phyloP scores from a whole-genome alignment of 2,329 filamentous ascomycete species.

The Epichloe brachyelytri region DNA sequence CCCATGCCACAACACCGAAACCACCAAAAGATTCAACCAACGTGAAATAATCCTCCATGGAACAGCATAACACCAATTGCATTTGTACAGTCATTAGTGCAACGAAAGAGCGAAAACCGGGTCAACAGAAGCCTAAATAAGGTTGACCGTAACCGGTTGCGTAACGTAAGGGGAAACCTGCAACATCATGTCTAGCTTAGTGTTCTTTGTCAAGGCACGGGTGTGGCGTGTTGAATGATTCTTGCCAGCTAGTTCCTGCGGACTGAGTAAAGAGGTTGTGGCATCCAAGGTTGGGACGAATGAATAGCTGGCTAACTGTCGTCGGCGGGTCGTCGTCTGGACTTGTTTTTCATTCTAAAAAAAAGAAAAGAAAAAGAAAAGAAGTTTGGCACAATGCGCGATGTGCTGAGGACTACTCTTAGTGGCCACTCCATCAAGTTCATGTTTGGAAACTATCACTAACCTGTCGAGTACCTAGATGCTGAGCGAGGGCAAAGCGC shows the following conservation, averaged over 20 bases:
- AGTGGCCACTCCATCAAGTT: not conserved
- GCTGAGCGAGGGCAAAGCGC: conserved; percentile 22
- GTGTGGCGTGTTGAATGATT: not conserved
- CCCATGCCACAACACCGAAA: not conserved
- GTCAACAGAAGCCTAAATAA: conserved; percentile 3
- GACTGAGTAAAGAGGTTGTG: not conserved
- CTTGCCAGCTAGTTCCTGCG: not conserved
- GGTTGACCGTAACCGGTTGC: conserved; percentile 3
- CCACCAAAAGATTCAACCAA: not conserved
- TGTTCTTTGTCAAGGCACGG: conserved; percentile 7
- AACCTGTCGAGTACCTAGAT: conserved; percentile 36
- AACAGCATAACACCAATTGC: not conserved
- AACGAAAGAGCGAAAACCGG: not conserved
- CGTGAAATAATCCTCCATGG: conserved; percentile 1
- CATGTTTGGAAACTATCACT: conserved; percentile 13
- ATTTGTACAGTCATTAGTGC: conserved; percentile 3
- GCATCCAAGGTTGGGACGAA: not conserved
- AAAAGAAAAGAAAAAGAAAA: not conserved
- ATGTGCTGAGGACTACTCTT: conserved; percentile 1
- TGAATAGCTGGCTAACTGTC: not conserved
- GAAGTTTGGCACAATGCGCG: not conserved
- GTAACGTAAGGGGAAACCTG: conserved; percentile 3
- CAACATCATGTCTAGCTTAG: conserved; percentile 7
- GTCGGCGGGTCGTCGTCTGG: not conserved
- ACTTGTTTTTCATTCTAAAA: too few relatives aligned